These are phyloP conservation scores for Tetrapyrgos nigripes DNA, from an alignment of 1,284 basidiomycete species.

Conservation along the genomic window DNA sequence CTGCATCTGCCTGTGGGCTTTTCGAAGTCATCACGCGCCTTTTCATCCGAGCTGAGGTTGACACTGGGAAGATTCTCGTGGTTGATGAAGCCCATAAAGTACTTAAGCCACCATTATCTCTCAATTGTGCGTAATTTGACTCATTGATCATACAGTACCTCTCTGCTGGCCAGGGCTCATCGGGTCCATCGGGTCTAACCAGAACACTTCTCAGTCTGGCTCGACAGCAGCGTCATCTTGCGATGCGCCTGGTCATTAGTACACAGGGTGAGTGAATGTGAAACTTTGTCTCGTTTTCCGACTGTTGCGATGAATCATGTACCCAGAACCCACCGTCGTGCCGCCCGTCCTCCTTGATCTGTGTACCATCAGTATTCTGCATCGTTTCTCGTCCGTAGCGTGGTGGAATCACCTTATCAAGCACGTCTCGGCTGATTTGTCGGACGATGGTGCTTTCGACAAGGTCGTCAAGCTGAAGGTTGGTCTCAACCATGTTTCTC, in stretches of 20 bases:
- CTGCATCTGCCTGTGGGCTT: conserved; percentile 66
- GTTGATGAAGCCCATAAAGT: conserved; percentile 82
- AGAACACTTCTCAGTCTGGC: conserved; percentile 63
- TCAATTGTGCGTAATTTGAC: background rate
- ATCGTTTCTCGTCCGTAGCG: conserved; percentile 74
- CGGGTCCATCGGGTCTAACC: conserved; percentile 65
- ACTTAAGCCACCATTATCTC: background rate
- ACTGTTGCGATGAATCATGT: background rate
- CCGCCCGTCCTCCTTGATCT: conserved; percentile 73
- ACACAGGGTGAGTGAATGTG: conserved; percentile 61
- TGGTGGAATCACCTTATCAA: conserved; percentile 75
- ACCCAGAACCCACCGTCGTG: conserved; percentile 71
- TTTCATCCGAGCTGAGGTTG: conserved; percentile 67
- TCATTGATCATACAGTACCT: conserved; percentile 56
- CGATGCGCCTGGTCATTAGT: conserved; percentile 74
- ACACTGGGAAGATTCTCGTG: conserved; percentile 72
- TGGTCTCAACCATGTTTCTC: no score
- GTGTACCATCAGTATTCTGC: conserved; percentile 67
- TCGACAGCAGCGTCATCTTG: conserved; percentile 74
- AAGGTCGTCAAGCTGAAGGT: conserved; percentile 70
- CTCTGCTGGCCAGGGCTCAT: conserved; percentile 48
- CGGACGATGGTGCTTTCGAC: conserved; percentile 64
- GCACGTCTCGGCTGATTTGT: conserved; percentile 70
- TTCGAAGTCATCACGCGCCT: conserved; percentile 73
- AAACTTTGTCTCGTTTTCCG: no score